phyloP scores from a whole-genome alignment of 768 basidiomycete genomes.

The Baorangia bicolor region DNA sequence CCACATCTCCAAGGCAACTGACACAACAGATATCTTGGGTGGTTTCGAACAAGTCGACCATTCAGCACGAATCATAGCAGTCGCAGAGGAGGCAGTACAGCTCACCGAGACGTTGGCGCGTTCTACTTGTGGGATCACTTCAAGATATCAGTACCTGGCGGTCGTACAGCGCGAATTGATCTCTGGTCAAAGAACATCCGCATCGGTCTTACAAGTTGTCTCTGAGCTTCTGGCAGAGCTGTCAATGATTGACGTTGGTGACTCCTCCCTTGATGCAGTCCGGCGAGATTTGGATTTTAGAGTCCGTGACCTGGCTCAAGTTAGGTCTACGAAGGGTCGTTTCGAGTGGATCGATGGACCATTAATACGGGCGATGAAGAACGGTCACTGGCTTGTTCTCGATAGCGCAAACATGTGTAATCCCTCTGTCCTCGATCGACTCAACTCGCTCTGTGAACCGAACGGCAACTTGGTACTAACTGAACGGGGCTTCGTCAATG shows the following conservation, averaged over 20 bases:
- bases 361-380: constrained; percentile 78
- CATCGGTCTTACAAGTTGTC: constrained; percentile 26
- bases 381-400: constrained; percentile 86
- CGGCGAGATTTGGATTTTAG: constrained; percentile 17
- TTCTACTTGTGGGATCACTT: constrained; percentile 25
- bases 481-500: constrained; percentile 84
- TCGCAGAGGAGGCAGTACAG: constrained; percentile 42
- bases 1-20: constrained; percentile 80
- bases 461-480: constrained; percentile 81
- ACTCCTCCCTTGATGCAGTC: constrained; percentile 11
- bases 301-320: constrained; percentile 22
- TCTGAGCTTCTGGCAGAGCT: constrained; percentile 31
- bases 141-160: constrained; percentile 13
- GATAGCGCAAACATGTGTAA: constrained; percentile 95
- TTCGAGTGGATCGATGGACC: constrained; percentile 98
- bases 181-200: constrained; percentile 13
- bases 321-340: constrained; percentile 41
- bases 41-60: constrained; percentile 90
- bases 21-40: constrained; percentile 91
- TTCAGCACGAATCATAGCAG: constrained; percentile 35
- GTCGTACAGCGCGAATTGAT: constrained; percentile 17
- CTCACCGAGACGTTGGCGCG: constrained; percentile 42
- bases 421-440: constrained; percentile 91
- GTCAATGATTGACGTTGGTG: constrained; percentile 9
- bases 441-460: constrained; percentile 93